Evolutionary conservation across 2,329 filamentous ascomycete genomes (phyloP).

Genomic region (Seiridium unicorne): DNA sequence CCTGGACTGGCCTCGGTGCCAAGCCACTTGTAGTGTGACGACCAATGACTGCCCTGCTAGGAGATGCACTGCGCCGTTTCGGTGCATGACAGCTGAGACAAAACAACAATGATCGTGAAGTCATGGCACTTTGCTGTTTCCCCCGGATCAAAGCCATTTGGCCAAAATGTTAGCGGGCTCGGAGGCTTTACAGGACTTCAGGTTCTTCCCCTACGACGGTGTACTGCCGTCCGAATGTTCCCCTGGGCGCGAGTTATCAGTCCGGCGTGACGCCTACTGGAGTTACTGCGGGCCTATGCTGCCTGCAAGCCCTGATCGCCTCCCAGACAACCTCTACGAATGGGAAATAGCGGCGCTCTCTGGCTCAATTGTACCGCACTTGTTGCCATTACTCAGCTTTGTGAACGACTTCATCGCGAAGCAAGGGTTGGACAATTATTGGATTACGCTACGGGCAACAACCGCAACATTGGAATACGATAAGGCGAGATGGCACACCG

Average conservation of each 20-base stretch:
- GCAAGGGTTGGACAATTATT: conserved; percentile 39
- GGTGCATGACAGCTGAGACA: not conserved
- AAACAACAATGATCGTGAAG: not conserved
- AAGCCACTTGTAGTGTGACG: not conserved
- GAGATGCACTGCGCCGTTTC: not conserved
- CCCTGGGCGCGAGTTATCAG: not conserved
- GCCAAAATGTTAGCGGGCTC: not conserved
- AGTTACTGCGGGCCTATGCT: conserved; percentile 43
- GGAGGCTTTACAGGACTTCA: not conserved
- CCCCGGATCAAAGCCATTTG: not conserved
- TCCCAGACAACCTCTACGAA: conserved; percentile 35
- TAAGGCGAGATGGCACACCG: conserved; percentile 45
- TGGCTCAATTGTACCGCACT: conserved; percentile 27
- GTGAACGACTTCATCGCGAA: conserved; percentile 33
- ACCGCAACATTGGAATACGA: conserved; percentile 41
- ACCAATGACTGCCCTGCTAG: not conserved
- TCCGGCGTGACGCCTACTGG: conserved; percentile 36
- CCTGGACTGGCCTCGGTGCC: no score
- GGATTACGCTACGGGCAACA: conserved; percentile 46
- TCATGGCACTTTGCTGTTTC: not conserved
- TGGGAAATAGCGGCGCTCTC: conserved; percentile 34
- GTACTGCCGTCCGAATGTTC: not conserved
- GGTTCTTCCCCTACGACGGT: not conserved
- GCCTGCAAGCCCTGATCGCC: conserved; percentile 13
- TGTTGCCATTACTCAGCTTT: conserved; percentile 39